Percentiles rank a stretch among this genome's conserved stretches.
Conservation (phyloP, 169 alveolate genomes). For the Cryptosporidium baileyi region DNA sequence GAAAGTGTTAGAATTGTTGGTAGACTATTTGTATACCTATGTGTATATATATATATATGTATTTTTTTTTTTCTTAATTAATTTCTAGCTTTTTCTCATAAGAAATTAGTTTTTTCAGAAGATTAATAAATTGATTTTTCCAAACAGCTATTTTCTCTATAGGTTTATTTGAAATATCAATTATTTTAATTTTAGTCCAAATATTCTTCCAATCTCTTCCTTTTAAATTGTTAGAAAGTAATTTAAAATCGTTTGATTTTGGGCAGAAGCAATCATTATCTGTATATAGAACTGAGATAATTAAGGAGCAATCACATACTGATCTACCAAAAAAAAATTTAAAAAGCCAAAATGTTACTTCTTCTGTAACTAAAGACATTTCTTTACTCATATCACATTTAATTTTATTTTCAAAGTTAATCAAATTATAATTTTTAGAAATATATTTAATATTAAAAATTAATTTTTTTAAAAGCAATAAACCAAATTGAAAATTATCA, state of each 20-base stretch:
- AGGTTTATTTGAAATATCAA: slow-evolving; percentile 30
- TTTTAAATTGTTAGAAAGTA: not conserved
- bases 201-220: not conserved
- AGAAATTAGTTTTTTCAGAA: not conserved
- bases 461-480: not conserved
- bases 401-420: too few species aligned
- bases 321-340: slow-evolving; percentile 43
- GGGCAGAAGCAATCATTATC: not conserved
- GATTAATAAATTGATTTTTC: slow-evolving; percentile 7
- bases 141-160: not conserved
- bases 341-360: slow-evolving; percentile 10
- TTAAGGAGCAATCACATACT: slow-evolving; percentile 21
- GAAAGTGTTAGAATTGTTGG: too few species aligned
- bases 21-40: too few species aligned
- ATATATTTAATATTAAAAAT: not conserved
- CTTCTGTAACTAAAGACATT: too few species aligned
- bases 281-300: not conserved
- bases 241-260: not conserved
- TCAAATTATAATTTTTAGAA: too few species aligned
- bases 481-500: slow-evolving; percentile 53
- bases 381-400: too few species aligned
- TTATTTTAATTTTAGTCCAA: slow-evolving; percentile 1
- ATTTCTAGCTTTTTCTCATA: too few species aligned
- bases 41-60: too few species aligned
- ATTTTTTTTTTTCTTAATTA: too few species aligned